Base-by-base conservation (phyloP, 2,329 filamentous ascomycete species). In the Colletotrichum chrysophilum region DNA sequence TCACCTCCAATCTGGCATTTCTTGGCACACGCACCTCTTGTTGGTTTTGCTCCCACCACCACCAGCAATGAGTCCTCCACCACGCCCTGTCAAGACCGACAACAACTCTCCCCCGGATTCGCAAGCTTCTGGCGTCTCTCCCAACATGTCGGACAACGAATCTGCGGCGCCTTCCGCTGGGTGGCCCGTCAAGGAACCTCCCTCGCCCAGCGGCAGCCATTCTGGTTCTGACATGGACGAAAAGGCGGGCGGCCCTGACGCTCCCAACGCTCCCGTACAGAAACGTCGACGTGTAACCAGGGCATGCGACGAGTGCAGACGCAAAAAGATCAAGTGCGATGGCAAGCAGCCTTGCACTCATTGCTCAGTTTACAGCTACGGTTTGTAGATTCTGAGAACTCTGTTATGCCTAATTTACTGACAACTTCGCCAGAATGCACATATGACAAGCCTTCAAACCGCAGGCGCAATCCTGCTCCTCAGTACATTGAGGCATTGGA, bases 331-430 rank as follows among this genome's bases (percentile, higher is more conserved):
- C 81, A 96, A 96, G 83, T 96, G 94, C 80, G 94, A 96, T 83
- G 94, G 94, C 79, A 95, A 96, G 84, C 94, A 96, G 83, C 95
- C 95, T 12, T 97, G 95, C 85, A 98, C 96, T 0, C 97, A 98
- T 85, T 99, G 97, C 84, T 98, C 96, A 13, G 96, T 98, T 66
- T 99, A 99, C 85, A 98, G 96, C 83, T 99, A 99, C 88, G 96
- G 97, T 98, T 90, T 82, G 90, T 80, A 60, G n/a, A 77, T 62
- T 16, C 36, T 16, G 8, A n/a, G 7, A 43, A 30, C 32, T 7
- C 2, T 13, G 21, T 28, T 5, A 26, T 3, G 34, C 9, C 16
- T 21, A 5, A 38, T 24, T 13, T n/a, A 74, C 81, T 82, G 78
- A 83, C 81, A 16, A 74, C 38, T 55, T 58, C 30, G 32, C 43